These are phyloP conservation scores for Vigna trinervia DNA, from an alignment of 306 rosid species.

Conservation along the genomic window DNA sequence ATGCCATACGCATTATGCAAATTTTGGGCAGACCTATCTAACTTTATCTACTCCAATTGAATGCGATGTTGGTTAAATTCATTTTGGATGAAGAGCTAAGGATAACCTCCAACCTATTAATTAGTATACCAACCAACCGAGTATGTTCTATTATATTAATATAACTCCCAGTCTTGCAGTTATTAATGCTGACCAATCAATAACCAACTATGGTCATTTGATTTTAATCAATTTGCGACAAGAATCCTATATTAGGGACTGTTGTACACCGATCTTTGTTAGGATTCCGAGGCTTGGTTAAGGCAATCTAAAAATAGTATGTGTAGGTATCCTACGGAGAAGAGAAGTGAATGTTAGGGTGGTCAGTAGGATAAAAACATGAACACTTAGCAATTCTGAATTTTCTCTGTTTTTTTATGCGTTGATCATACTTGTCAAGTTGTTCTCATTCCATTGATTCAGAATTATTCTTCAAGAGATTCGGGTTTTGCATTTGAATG, in stretches of 20 bases:
- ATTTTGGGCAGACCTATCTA: not conserved
- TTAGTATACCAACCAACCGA: constrained; percentile 3
- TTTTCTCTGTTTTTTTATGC: constrained; percentile 15
- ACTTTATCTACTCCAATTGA: not conserved
- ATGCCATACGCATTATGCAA: not conserved
- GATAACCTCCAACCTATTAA: not conserved
- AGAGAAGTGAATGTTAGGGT: not conserved
- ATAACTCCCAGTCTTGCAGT: not conserved
- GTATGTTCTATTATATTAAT: not conserved
- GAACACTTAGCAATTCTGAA: not conserved
- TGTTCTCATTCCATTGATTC: constrained; percentile 36
- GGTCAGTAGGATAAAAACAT: not conserved
- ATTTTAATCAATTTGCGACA: not conserved
- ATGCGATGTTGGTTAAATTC: not conserved
- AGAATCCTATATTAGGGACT: not conserved
- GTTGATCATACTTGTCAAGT: constrained; percentile 17
- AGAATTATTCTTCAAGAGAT: constrained; percentile 10
- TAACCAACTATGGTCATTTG: not conserved
- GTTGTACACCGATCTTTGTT: not conserved
- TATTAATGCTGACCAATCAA: constrained; percentile 2
- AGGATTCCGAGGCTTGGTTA: not conserved
- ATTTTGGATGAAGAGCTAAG: not conserved
- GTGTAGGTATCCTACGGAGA: not conserved
- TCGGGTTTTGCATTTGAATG: constrained; percentile 14
- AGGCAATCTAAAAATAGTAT: not conserved